phyloP scores from a whole-genome alignment of 2,329 filamentous ascomycete species.

The Cercospora brassicicola region DNA sequence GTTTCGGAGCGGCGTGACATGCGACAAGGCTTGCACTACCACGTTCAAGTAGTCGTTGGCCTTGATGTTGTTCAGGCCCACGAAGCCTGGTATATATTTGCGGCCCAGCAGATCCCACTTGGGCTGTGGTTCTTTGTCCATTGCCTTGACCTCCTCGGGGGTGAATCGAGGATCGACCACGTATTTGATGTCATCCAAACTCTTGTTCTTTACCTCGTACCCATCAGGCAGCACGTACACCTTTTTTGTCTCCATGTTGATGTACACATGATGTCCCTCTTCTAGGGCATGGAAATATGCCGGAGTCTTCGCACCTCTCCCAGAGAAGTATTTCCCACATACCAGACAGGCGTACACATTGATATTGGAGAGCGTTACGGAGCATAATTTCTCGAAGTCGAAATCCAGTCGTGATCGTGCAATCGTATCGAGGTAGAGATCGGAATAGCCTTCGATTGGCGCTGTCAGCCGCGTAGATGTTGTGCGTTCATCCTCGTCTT shows the following conservation, averaged over 20 bases:
- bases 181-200: constrained; percentile 96
- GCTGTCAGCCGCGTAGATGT: constrained; percentile 66
- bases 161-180: constrained; percentile 89
- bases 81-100: constrained; percentile 88
- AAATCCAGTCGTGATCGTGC: constrained; percentile 91
- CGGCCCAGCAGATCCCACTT: constrained; percentile 78
- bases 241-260: constrained; percentile 92
- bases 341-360: constrained; percentile 98
- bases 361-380: constrained; percentile 92
- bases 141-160: constrained; percentile 72
- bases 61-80: constrained; percentile 99
- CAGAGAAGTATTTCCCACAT: constrained; percentile 97
- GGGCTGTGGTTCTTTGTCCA: constrained; percentile 65
- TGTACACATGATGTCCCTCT: constrained; percentile 92
- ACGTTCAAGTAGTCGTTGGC: constrained; percentile 99
- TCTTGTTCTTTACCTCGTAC: constrained; percentile 93
- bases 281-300: constrained; percentile 98
- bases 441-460: constrained; percentile 83
- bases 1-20: constrained; percentile 85
- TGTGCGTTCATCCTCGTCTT: constrained; percentile 37
- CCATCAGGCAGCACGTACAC: constrained; percentile 93
- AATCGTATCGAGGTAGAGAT: constrained; percentile 97
- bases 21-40: constrained; percentile 84
- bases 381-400: constrained; percentile 98
- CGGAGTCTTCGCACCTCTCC: constrained; percentile 87